Conservation (phyloP, 2,329 filamentous ascomycete species). For the Volutella citrinella region DNA sequence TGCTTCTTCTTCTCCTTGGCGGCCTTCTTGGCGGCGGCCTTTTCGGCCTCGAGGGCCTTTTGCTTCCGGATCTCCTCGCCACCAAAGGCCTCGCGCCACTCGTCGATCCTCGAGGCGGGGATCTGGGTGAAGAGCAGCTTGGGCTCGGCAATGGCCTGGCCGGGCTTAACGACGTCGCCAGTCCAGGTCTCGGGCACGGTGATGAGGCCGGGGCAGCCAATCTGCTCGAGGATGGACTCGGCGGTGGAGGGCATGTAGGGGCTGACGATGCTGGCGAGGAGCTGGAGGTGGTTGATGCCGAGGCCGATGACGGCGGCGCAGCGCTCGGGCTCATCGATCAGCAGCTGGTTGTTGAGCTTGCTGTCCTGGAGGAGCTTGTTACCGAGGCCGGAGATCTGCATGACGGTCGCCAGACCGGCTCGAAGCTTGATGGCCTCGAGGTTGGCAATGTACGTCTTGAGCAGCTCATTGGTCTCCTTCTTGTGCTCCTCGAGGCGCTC, state of each 20-base stretch:
- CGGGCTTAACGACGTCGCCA: slow-evolving; percentile 59
- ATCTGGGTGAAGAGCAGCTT: slow-evolving; percentile 80
- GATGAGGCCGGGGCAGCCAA: slow-evolving; percentile 51
- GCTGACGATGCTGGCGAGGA: slow-evolving; percentile 73
- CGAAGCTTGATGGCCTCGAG: slow-evolving; percentile 72
- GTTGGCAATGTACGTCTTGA: slow-evolving; percentile 65
- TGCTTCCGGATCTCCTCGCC: slow-evolving; percentile 65
- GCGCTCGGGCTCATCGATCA: slow-evolving; percentile 52
- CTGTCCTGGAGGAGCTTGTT: slow-evolving; percentile 52
- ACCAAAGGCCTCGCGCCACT: slow-evolving; percentile 78
- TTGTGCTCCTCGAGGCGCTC: slow-evolving; percentile 52
- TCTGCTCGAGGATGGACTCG: slow-evolving; percentile 72
- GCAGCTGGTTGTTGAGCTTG: slow-evolving; percentile 52
- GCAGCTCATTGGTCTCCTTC: slow-evolving; percentile 61
- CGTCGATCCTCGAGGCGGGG: slow-evolving; percentile 74
- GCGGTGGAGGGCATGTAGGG: slow-evolving; percentile 86
- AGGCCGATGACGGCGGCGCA: slow-evolving; percentile 65
- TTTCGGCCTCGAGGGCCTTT: slow-evolving; percentile 55
- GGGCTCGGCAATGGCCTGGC: slow-evolving; percentile 78
- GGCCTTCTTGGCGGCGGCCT: slow-evolving; percentile 49
- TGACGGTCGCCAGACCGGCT: slow-evolving; percentile 60
- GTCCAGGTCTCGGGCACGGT: slow-evolving; percentile 67
- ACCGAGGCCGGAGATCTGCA: slow-evolving; percentile 61
- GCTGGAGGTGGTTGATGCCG: slow-evolving; percentile 79
- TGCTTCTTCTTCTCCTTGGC: slow-evolving; percentile 50